Percentiles rank a stretch among this genome's conserved stretches.
These are phyloP conservation scores for Cyclostephanos tholiformis DNA, from an alignment of 108 stramenopile genomes.

Conservation along the genomic window DNA sequence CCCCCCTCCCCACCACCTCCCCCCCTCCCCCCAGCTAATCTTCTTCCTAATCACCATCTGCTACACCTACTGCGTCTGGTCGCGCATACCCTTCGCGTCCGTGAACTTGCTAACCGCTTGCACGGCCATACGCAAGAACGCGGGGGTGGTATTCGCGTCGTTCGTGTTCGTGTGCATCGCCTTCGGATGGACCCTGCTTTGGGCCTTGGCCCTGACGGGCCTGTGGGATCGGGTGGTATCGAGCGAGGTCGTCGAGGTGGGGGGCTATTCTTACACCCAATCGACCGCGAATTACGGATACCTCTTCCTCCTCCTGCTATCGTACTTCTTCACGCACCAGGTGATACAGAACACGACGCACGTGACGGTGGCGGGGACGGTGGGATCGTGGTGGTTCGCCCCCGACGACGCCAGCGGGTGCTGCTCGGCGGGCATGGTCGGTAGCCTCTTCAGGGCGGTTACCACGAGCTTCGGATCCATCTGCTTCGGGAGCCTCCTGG, in stretches of 20 bases:
- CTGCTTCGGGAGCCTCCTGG: constrained; percentile 66
- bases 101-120: constrained; percentile 76
- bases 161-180: constrained; percentile 70
- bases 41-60: constrained; percentile 69
- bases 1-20: background rate
- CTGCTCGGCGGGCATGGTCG: constrained; percentile 65
- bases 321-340: constrained; percentile 83
- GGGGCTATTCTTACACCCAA: background rate
- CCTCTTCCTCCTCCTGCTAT: constrained; percentile 75
- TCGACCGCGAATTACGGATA: constrained; percentile 60
- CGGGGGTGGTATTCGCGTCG: constrained; percentile 63
- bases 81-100: constrained; percentile 82
- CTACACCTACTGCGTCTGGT: constrained; percentile 58
- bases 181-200: constrained; percentile 67
- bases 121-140: constrained; percentile 77
- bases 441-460: constrained; percentile 54
- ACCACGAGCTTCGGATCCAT: constrained; percentile 85
- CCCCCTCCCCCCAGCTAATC: constrained; percentile 3
- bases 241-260: constrained; percentile 6
- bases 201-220: constrained; percentile 64
- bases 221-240: constrained; percentile 52
- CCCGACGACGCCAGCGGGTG: constrained; percentile 62
- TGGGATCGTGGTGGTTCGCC: constrained; percentile 91
- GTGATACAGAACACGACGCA: constrained; percentile 86
- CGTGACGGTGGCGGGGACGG: constrained; percentile 79